These are phyloP conservation scores for Nicotiana paniculata DNA, from an alignment of 257 asterid species.

Conservation along the genomic window DNA sequence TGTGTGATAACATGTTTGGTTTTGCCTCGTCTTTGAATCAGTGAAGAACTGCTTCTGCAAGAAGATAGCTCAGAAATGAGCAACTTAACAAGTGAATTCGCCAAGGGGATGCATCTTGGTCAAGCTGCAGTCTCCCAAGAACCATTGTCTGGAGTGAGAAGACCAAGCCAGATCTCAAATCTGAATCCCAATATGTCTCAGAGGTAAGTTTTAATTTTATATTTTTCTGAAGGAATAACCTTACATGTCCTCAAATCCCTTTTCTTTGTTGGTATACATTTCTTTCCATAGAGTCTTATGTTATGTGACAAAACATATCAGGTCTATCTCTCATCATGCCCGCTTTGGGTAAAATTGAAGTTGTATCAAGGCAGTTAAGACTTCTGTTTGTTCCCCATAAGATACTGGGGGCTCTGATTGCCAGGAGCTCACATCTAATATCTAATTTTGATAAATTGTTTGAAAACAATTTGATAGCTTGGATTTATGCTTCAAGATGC, in stretches of 20 bases:
- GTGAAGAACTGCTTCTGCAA: constrained; percentile 92
- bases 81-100: constrained; percentile 58
- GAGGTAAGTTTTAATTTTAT: constrained; percentile 37
- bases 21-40: constrained; percentile 27
- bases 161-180: constrained; percentile 43
- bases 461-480: neutral
- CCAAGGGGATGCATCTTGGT: constrained; percentile 59
- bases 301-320: neutral
- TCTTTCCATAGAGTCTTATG: neutral
- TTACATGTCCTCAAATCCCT: neutral
- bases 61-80: constrained; percentile 71
- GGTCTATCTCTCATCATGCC: neutral
- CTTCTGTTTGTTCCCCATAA: neutral
- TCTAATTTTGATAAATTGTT: neutral
- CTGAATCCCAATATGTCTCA: constrained; percentile 37
- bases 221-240: neutral
- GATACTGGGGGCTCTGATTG: neutral
- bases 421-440: neutral
- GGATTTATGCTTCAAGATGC: neutral
- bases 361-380: neutral
- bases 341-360: neutral
- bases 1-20: neutral
- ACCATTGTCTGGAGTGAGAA: constrained; percentile 42
- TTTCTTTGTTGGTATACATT: neutral
- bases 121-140: constrained; percentile 42